Percentiles rank a stretch among this genome's conserved stretches.
Evolutionary conservation across 257 asterid species (phyloP).

Genomic region (Nicotiana undulata): DNA sequence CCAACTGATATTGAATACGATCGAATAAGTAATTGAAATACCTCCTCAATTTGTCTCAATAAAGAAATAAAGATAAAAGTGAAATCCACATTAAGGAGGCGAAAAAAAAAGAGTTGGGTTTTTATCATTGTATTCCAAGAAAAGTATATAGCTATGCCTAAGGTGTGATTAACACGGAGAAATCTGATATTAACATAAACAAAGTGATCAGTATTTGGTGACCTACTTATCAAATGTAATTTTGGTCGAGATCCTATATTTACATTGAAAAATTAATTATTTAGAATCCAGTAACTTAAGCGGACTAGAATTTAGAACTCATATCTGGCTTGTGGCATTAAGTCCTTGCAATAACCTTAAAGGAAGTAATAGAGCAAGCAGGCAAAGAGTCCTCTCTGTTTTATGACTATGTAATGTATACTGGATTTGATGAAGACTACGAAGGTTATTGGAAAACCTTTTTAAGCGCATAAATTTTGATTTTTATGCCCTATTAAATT

Average conservation of each 20-base stretch:
- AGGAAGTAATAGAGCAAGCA: constrained; percentile 59
- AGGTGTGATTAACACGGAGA: constrained; percentile 14
- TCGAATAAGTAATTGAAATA: neutral
- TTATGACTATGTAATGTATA: constrained; percentile 55
- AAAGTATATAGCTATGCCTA: too few relatives aligned
- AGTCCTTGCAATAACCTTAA: constrained; percentile 52
- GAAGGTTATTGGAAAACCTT: too few relatives aligned
- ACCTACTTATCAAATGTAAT: constrained; percentile 28
- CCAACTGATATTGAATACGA: neutral
- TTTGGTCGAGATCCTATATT: too few relatives aligned
- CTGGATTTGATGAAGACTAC: constrained; percentile 30
- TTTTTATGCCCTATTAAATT: constrained; percentile 4
- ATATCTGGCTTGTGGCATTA: too few relatives aligned
- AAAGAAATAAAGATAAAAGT: neutral
- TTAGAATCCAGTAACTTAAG: too few relatives aligned
- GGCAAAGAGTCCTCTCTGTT: constrained; percentile 58
- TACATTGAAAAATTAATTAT: too few relatives aligned
- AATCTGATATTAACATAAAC: constrained; percentile 45
- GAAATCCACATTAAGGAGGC: neutral
- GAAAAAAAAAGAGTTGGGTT: too few relatives aligned
- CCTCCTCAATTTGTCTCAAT: neutral
- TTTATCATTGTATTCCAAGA: too few relatives aligned
- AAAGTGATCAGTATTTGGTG: constrained; percentile 81
- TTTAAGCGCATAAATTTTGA: too few relatives aligned
- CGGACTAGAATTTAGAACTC: too few relatives aligned